A percentile compares a stretch with the other conserved stretches of the same genome.
phyloP scores from a whole-genome alignment of 192 early-diverging fungal species.

The Coemansia sp. region DNA sequence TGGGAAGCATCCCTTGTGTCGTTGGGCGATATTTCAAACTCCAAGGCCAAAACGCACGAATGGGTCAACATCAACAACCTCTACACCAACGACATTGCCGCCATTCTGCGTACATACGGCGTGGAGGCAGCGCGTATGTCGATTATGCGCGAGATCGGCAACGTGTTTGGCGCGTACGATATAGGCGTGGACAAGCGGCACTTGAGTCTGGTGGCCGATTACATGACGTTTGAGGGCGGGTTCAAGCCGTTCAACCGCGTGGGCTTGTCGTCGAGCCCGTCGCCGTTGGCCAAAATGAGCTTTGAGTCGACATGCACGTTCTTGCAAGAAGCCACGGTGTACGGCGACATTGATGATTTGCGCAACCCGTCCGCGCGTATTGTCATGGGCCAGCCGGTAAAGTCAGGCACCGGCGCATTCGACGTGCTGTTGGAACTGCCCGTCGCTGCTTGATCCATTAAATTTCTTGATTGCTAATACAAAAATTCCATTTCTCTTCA shows the following conservation, averaged over 20 bases:
- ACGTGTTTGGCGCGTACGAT: constrained; percentile 91
- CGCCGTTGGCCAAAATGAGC: constrained; percentile 97
- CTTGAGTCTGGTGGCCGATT: constrained; percentile 94
- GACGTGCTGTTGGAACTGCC: constrained; percentile 63
- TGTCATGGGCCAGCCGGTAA: constrained; percentile 90
- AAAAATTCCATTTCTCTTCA: not conserved
- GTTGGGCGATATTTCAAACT: constrained; percentile 33
- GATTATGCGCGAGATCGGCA: constrained; percentile 88
- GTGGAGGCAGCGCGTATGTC: constrained; percentile 93
- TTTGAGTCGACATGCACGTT: constrained; percentile 96
- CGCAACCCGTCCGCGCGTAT: constrained; percentile 89
- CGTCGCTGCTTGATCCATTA: constrained; percentile 1
- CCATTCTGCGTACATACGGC: constrained; percentile 88
- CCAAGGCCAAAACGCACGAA: constrained; percentile 42
- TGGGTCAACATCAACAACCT: constrained; percentile 84
- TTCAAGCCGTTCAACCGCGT: constrained; percentile 98
- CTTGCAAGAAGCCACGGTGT: constrained; percentile 85
- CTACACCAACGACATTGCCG: constrained; percentile 97
- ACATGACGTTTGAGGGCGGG: constrained; percentile 99
- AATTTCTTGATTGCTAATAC: not conserved
- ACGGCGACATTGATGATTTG: constrained; percentile 86
- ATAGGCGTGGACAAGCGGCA: constrained; percentile 94
- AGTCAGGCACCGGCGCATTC: constrained; percentile 92
- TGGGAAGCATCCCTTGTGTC: constrained; percentile 65
- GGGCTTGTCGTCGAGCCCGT: constrained; percentile 86